A percentile compares a stretch with the other conserved stretches of the same genome.
Evolutionary conservation across 768 basidiomycete genomes (phyloP).

Genomic region (Austroboletus eburneus): DNA sequence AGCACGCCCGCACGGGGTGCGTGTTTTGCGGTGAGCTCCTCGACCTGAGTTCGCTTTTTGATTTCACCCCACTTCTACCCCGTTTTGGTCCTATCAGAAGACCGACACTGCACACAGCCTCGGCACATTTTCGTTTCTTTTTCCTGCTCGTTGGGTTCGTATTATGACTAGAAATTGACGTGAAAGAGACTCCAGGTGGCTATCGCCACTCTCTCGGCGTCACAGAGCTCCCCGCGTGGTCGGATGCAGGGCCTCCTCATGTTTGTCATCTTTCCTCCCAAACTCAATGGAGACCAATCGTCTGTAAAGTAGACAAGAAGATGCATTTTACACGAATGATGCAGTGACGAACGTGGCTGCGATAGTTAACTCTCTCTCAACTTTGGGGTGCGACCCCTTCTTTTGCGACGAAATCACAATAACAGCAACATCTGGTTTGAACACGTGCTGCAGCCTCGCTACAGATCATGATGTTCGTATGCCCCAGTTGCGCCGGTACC

Average conservation of each 20-base stretch:
- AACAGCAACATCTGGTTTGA: slow-evolving; percentile 4
- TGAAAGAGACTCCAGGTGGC: slow-evolving; percentile 1
- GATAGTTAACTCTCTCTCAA: neutral
- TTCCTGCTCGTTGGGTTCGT: neutral
- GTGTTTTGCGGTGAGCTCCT: slow-evolving; percentile 13
- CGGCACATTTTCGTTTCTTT: slow-evolving; percentile 2
- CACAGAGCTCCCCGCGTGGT: slow-evolving; percentile 23
- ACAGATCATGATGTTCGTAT: slow-evolving; percentile 1
- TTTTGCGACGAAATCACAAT: slow-evolving; percentile 16
- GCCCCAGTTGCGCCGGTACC: slow-evolving; percentile 7
- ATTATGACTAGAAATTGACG: neutral
- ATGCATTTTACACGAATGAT: slow-evolving; percentile 14
- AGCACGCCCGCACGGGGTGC: slow-evolving; percentile 22
- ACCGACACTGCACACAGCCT: slow-evolving; percentile 4
- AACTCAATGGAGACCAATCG: slow-evolving; percentile 7
- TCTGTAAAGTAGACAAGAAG: neutral
- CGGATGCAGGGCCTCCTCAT: slow-evolving; percentile 23
- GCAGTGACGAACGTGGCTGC: neutral
- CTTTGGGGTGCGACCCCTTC: neutral
- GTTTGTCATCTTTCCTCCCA: slow-evolving; percentile 9
- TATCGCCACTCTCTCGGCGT: slow-evolving; percentile 16
- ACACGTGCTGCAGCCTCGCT: slow-evolving; percentile 21
- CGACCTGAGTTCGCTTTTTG: slow-evolving; percentile 4
- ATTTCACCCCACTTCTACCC: slow-evolving; percentile 19
- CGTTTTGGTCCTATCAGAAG: slow-evolving; percentile 1